Percentiles rank a stretch among this genome's conserved stretches.
phyloP scores from a whole-genome alignment of 2,329 filamentous ascomycete genomes.

The Monilinia fructicola region DNA sequence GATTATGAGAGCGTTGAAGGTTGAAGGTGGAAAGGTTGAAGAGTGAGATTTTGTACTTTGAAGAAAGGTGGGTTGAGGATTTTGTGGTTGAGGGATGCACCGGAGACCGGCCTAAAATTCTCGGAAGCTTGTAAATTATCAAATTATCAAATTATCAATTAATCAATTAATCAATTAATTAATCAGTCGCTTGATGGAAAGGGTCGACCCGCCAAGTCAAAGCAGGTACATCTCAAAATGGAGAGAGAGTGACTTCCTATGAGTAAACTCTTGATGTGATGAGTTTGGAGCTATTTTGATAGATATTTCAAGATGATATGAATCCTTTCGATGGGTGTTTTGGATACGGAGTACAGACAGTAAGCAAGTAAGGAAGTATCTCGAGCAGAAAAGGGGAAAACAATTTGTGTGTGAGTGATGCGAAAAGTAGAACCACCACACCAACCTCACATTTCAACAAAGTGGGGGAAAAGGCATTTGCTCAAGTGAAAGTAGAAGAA shows the following conservation, averaged over 20 bases:
- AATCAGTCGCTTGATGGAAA: slow-evolving; percentile 15
- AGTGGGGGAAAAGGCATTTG: background rate
- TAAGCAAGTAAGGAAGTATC: no score
- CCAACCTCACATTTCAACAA: background rate
- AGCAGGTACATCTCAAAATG: slow-evolving; percentile 5
- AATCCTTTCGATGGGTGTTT: background rate
- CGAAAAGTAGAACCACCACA: background rate
- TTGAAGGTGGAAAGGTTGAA: slow-evolving; percentile 2
- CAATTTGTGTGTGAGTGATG: slow-evolving; percentile 6
- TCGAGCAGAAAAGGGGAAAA: background rate
- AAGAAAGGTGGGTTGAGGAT: slow-evolving; percentile 11
- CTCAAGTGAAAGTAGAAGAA: background rate
- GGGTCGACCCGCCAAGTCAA: slow-evolving; percentile 13
- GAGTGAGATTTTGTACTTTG: slow-evolving; percentile 19
- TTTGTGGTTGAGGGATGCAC: slow-evolving; percentile 13
- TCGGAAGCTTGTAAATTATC: slow-evolving; percentile 16
- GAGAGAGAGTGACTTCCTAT: background rate
- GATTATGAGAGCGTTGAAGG: slow-evolving; percentile 5
- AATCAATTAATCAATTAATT: background rate
- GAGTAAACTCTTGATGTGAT: background rate
- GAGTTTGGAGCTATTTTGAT: background rate
- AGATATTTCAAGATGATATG: background rate
- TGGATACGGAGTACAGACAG: no score
- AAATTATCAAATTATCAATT: no score
- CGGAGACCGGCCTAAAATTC: slow-evolving; percentile 10